Percentiles rank a stretch among this genome's conserved stretches.
Conservation (phyloP, 2,329 filamentous ascomycete genomes). For the Botrytis deweyae region DNA sequence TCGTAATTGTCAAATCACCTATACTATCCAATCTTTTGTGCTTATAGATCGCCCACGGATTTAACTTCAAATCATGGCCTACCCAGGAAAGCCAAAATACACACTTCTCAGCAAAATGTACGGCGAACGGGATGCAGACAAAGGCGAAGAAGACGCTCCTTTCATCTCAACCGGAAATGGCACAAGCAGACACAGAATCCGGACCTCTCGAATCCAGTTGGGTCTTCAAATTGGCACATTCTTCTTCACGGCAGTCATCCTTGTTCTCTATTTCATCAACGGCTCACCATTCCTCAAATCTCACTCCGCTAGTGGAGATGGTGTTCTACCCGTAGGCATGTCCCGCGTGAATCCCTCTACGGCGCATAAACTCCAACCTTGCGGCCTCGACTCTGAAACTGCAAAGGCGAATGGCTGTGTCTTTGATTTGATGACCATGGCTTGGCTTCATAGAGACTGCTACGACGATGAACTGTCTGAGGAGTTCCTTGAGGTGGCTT, state of each 20-base stretch:
- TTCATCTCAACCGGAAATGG: background rate
- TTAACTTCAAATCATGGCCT: background rate
- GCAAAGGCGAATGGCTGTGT: conserved; percentile 2
- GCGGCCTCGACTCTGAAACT: background rate
- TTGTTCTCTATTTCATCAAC: background rate
- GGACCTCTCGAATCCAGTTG: background rate
- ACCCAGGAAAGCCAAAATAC: conserved; percentile 1
- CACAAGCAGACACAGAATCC: background rate
- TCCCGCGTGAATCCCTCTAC: background rate
- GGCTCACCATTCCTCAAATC: background rate
- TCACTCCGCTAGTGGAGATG: background rate
- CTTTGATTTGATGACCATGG: background rate
- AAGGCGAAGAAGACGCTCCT: background rate
- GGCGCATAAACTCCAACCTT: background rate
- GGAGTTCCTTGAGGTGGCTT: background rate
- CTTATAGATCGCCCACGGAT: background rate
- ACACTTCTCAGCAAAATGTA: background rate
- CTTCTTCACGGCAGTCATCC: background rate
- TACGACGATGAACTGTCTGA: background rate
- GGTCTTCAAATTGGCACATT: background rate
- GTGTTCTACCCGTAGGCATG: background rate
- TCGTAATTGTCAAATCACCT: background rate
- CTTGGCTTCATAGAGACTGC: conserved; percentile 5
- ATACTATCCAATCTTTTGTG: background rate
- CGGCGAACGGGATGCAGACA: background rate